phyloP scores from a whole-genome alignment of 352 stramenopile genomes.

The Phytopythium ostracodes region DNA sequence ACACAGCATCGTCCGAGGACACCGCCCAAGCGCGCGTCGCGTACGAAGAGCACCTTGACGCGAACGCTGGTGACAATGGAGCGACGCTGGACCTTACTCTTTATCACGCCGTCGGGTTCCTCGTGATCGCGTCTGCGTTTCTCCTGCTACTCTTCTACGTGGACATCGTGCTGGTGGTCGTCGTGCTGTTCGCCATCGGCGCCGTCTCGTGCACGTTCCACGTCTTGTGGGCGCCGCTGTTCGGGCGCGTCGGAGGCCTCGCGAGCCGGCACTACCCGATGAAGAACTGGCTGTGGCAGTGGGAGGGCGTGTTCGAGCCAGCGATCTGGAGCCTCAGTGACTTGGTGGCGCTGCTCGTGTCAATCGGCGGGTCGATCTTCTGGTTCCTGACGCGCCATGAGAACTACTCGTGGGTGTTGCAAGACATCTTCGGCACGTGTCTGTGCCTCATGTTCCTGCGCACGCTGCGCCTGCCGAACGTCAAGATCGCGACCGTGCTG shows the following conservation, averaged over 20 bases:
- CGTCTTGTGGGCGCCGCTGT: constrained; percentile 57
- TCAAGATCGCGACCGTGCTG: constrained; percentile 90
- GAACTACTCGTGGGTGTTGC: constrained; percentile 87
- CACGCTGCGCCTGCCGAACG: constrained; percentile 89
- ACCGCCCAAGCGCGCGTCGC: constrained; percentile 41
- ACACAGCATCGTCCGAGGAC: constrained; percentile 48
- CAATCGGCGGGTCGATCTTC: constrained; percentile 37
- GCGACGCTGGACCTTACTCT: constrained; percentile 87
- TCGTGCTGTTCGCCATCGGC: constrained; percentile 60
- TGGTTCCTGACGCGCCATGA: constrained; percentile 81
- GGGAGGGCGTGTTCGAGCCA: constrained; percentile 32
- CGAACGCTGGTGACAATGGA: constrained; percentile 29
- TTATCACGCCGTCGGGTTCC: constrained; percentile 86
- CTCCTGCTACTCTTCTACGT: constrained; percentile 91
- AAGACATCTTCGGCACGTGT: constrained; percentile 92
- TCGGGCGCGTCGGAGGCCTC: constrained; percentile 35
- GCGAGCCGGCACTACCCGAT: constrained; percentile 29
- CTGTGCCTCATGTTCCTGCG: constrained; percentile 93
- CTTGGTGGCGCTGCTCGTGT: constrained; percentile 72
- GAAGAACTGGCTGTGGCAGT: constrained; percentile 40
- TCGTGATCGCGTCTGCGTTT: constrained; percentile 88
- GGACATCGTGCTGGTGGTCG: constrained; percentile 73
- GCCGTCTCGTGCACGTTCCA: constrained; percentile 51
- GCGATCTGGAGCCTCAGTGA: constrained; percentile 84
- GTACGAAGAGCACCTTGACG: constrained; percentile 52